Conservation (phyloP, 2,329 filamentous ascomycete genomes). For the Aureobasidium namibiae region DNA sequence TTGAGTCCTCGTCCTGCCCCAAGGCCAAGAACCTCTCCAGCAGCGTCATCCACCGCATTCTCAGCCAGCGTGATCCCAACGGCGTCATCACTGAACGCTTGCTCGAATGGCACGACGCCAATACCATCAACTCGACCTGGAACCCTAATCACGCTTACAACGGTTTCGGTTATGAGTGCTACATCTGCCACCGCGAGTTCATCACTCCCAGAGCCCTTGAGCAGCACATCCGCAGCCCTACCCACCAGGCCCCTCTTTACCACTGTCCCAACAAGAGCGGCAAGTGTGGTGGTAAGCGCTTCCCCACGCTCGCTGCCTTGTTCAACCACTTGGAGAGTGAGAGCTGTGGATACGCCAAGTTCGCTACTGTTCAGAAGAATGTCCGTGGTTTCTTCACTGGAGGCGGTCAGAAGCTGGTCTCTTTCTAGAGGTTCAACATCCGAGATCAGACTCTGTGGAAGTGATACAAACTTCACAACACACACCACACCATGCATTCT, state of each 20-base stretch:
- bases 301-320: conserved; percentile 31
- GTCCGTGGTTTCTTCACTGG: neutral
- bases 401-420: neutral
- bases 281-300: conserved; percentile 23
- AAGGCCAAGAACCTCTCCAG: conserved; percentile 33
- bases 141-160: conserved; percentile 39
- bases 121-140: conserved; percentile 25
- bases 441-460: neutral
- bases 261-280: conserved; percentile 32
- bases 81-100: conserved; percentile 45
- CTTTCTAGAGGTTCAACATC: neutral
- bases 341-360: conserved; percentile 32
- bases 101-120: conserved; percentile 36
- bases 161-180: conserved; percentile 42
- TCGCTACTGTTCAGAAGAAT: conserved; percentile 16
- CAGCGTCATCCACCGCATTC: conserved; percentile 38
- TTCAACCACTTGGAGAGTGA: conserved; percentile 42
- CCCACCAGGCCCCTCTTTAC: conserved; percentile 25
- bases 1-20: neutral
- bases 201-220: neutral
- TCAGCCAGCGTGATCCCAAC: conserved; percentile 40
- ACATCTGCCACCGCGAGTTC: conserved; percentile 45
- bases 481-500: neutral
- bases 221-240: neutral
- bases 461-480: neutral